Evolutionary conservation across 805 yeast genomes (phyloP), one percentile per base, ranked within the genome.

Genomic region (Metschnikowia anglica): DNA sequence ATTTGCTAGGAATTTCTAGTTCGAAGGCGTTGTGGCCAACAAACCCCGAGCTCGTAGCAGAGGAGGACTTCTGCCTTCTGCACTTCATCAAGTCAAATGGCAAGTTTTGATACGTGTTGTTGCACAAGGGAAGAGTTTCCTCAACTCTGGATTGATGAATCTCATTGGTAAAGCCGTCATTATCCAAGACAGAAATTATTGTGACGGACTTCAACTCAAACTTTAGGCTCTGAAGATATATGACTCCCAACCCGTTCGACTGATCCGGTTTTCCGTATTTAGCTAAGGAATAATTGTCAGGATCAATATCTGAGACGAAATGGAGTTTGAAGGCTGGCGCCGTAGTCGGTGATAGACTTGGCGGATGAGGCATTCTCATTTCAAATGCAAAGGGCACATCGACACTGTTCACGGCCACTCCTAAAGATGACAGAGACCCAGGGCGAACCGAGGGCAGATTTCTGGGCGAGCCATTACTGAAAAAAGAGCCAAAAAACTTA

Each of bases 311-410:
- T 7, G 70, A 56, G 1, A 66, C 58, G 20, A 70, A 39, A 34
- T 37, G 67, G 4, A 70, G 48, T 43, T 54, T 61, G 51, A 70
- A 61, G 28, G 71, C 45, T 45, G 74, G 65, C 3, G 62, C 57
- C 34, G 62, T 61, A 5, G 67, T 60, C 0, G 83, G 83, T 3
- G 73, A 62, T 40, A 79, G 58, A 29, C 63, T 65, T 1, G 77
- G 70, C 0, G 80, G 79, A 41, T 71, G 61, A 21, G 72, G 63
- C 50, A 75, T 69, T 36, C 84, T 59, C 13, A 70, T 64, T 53
- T 79, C 85, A 41, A 79, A 64, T 2, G 66, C 55, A 38, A 73
- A 61, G 3, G 68, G 65, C 13, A 75, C 66, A 33, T 70, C 67
- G 12, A 56, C 50, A 13, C 30, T 18, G 10, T 13, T 34, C 16